Evolutionary conservation across 1,139 yeast genomes (phyloP), one percentile per base, ranked within the genome.

Genomic region (Debaryomyces subglobosus): DNA sequence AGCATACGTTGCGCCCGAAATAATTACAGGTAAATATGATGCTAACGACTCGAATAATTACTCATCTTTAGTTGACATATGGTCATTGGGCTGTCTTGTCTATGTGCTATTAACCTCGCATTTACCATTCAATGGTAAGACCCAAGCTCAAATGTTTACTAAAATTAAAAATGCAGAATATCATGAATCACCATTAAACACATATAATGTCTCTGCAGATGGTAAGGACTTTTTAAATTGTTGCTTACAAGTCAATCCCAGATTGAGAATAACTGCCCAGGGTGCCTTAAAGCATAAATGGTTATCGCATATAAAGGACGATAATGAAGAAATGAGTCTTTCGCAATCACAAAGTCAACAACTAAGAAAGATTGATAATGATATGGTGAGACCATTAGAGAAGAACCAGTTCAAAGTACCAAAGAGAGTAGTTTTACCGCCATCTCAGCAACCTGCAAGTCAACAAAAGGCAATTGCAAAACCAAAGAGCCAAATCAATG

Each of bases 1-100:
- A 52, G 96, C 96, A 1, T 90, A 90, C 57, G 86, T 90, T 43
- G 98, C 99, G 0, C 99, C 99, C 0, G 99, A 94, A 66, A 91
- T 94, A 5, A 82, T 94, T 43, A 82, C 86, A 3, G 94, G 94
- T 1, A 84, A 85, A 59, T 77, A 74, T 56, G 83, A 77, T 47
- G 60, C 67, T 51, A 62, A 57, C 40, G 59, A 57, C 36, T 58
- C 54, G 24, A 67, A 63, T 32, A 77, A 86, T 48, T 94, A 94
- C 61, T 89, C 96, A 4, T 85, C 88, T 39, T 77, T 89, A 51
- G 98, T 92, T 5, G 99, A 94, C 65, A 89, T 94, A 76, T 94
- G 99, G 99, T 89, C 97, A 1, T 62, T 76, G 35, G 81, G 98
- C 0, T 94, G 99, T 65, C 71, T 94, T 32, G 86, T 91, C 0